phyloP scores from a whole-genome alignment of 495 filamentous ascomycete genomes.

The Penicillium parvum region DNA sequence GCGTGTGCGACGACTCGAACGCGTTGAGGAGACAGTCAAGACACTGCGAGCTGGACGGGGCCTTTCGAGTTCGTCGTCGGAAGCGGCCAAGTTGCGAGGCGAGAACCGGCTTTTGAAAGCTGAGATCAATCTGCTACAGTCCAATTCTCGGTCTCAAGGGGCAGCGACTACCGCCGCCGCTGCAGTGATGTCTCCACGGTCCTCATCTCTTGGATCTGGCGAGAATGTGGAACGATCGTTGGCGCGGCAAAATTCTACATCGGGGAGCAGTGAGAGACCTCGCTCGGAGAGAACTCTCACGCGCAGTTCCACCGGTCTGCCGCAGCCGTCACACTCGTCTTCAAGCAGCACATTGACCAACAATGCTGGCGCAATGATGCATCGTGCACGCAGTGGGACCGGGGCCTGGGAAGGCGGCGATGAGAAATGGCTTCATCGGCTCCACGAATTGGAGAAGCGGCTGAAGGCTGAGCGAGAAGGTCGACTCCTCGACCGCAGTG shows the following conservation, averaged over 20 bases:
- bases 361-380: conserved; percentile 29
- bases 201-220: conserved; percentile 21
- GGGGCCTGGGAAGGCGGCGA: conserved; percentile 33
- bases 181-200: conserved; percentile 24
- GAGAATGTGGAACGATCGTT: conserved; percentile 38
- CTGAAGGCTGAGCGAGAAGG: conserved; percentile 88
- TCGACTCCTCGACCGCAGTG: conserved; percentile 74
- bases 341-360: conserved; percentile 32
- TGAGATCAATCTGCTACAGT: conserved; percentile 71
- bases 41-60: conserved; percentile 39
- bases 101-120: conserved; percentile 80
- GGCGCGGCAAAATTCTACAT: conserved; percentile 45
- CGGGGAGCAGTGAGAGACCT: conserved; percentile 23
- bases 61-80: conserved; percentile 47
- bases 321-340: conserved; percentile 33
- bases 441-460: conserved; percentile 81
- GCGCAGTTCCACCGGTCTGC: conserved; percentile 35
- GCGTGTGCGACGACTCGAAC: conserved; percentile 81
- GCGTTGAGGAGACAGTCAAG: conserved; percentile 70
- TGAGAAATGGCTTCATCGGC: conserved; percentile 77
- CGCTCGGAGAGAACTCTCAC: conserved; percentile 23
- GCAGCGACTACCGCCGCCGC: conserved; percentile 21
- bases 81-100: conserved; percentile 68
- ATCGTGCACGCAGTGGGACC: conserved; percentile 27
- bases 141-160: conserved; percentile 37